Base-by-base conservation (phyloP, 192 early-diverging fungal genomes). In the Coemansia sp. region DNA sequence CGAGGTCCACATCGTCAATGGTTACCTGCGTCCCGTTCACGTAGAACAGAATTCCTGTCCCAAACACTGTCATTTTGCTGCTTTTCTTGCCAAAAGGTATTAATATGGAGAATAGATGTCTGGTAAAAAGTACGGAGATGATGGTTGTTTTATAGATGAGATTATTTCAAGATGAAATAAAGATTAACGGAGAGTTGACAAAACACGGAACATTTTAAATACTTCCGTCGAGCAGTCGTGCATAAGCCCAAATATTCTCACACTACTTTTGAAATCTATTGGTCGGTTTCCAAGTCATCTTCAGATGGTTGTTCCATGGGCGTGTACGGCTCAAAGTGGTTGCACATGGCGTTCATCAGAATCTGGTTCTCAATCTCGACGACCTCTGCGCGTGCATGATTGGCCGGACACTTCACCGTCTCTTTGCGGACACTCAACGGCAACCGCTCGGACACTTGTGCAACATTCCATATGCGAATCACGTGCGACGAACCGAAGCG, bases 1-100 rank as follows among this genome's bases (percentile, higher is more conserved):
- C 85, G 21, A 88, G 83, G 16, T 45, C 41, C 4, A 86, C 87
- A 25, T 80, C 75, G 25, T 75, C 70, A n/a, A 88, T 57, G 12
- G 73, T 67, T 21, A 86, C 76, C 45, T 73, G 79, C 23, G 79
- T 71, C 29, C 84, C 85, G 72, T 89, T 89, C 43, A 89, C 71
- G 57, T 86, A 89, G 59, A 89, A 85, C 63, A 79, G 60, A 3
- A 89, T 59, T 16, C 45, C 47, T 31, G 51, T 25, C 1, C 25
- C 12, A 22, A n/a, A 21, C 49, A 9, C 14, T 3, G 49, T 9
- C n/a, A 21, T 61, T 45, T 45, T 45, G 14, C 41, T 45, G 41
- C 3, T 5, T 6, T 38, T 38, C 5, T 41, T 41, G 39, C 0
- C 9, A 45, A 45, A 45, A 45, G 54, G 25, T 54, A 19, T 27